Evolutionary conservation across 768 basidiomycete genomes (phyloP).

Genomic region (Tulasnella sp.): DNA sequence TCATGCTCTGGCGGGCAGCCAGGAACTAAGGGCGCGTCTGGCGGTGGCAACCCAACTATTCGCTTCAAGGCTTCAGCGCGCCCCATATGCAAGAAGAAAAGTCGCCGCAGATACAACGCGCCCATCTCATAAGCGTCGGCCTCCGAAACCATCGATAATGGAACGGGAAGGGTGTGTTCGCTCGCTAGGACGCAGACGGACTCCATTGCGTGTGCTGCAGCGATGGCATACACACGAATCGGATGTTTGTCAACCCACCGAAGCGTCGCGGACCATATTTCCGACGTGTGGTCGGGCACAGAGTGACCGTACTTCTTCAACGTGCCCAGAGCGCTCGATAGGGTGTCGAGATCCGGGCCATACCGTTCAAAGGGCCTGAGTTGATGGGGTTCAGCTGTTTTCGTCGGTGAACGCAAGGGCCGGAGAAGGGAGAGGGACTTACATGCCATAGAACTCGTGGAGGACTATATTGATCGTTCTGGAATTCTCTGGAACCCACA

Average conservation of each 20-base stretch:
- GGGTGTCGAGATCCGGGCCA: conserved; percentile 46
- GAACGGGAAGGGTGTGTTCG: conserved; percentile 66
- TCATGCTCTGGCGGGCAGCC: background rate
- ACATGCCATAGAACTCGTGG: conserved; percentile 16
- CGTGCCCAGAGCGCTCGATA: conserved; percentile 53
- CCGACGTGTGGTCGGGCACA: background rate
- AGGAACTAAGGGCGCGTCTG: background rate
- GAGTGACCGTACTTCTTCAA: conserved; percentile 57
- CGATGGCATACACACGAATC: conserved; percentile 66
- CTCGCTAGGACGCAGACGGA: conserved; percentile 74
- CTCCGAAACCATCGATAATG: conserved; percentile 64
- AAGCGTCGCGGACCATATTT: conserved; percentile 41
- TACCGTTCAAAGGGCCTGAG: conserved; percentile 24
- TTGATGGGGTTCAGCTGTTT: conserved; percentile 18
- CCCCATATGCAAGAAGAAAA: conserved; percentile 81
- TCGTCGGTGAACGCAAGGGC: conserved; percentile 48
- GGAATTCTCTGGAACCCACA: conserved; percentile 12
- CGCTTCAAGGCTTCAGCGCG: background rate
- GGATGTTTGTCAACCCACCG: conserved; percentile 65
- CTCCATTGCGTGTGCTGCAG: conserved; percentile 60
- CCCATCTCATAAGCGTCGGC: conserved; percentile 66
- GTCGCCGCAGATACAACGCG: conserved; percentile 68
- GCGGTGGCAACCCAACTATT: background rate
- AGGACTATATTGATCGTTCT: conserved; percentile 15
- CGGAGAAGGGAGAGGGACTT: conserved; percentile 40